Evolutionary conservation across 2,329 filamentous ascomycete species (phyloP).

Genomic region (Bipolaris cookei): DNA sequence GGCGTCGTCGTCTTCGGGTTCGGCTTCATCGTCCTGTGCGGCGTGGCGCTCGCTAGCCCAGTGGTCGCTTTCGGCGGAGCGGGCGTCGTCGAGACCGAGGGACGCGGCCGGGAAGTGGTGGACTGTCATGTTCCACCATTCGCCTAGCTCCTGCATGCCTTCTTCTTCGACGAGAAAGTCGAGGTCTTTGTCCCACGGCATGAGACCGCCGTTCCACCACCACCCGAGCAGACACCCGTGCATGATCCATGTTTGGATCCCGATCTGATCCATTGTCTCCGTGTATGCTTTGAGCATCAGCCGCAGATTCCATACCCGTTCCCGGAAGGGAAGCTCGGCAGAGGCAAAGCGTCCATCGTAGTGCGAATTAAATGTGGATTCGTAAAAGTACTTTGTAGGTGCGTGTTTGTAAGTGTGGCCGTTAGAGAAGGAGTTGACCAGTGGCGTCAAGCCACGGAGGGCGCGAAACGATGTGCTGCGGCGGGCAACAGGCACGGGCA

Average conservation of each 20-base stretch:
- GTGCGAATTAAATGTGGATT: constrained; percentile 58
- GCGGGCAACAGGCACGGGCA: constrained; percentile 16
- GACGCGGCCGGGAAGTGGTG: constrained; percentile 47
- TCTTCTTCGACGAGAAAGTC: constrained; percentile 65
- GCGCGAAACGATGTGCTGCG: constrained; percentile 15
- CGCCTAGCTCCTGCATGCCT: constrained; percentile 62
- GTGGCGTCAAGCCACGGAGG: constrained; percentile 27
- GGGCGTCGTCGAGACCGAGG: constrained; percentile 12
- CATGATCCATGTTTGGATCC: constrained; percentile 68
- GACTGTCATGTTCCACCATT: constrained; percentile 68
- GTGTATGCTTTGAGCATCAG: constrained; percentile 63
- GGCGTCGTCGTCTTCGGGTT: constrained; percentile 1
- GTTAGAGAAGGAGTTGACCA: constrained; percentile 27
- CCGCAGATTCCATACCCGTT: constrained; percentile 57
- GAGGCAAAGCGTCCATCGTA: constrained; percentile 64
- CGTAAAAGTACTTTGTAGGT: constrained; percentile 45
- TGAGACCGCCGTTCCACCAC: constrained; percentile 68
- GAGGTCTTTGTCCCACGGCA: constrained; percentile 68
- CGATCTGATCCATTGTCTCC: constrained; percentile 62
- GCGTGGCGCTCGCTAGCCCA: not conserved
- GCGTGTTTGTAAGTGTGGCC: constrained; percentile 15
- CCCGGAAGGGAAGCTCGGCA: constrained; percentile 53
- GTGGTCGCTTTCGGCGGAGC: not conserved
- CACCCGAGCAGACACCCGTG: constrained; percentile 66
- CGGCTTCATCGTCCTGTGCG: constrained; percentile 26